Percentiles rank a stretch among this genome's conserved stretches.
These are phyloP conservation scores for Phytophthora sansomeana DNA, from an alignment of 352 stramenopile genomes.

Conservation along the genomic window DNA sequence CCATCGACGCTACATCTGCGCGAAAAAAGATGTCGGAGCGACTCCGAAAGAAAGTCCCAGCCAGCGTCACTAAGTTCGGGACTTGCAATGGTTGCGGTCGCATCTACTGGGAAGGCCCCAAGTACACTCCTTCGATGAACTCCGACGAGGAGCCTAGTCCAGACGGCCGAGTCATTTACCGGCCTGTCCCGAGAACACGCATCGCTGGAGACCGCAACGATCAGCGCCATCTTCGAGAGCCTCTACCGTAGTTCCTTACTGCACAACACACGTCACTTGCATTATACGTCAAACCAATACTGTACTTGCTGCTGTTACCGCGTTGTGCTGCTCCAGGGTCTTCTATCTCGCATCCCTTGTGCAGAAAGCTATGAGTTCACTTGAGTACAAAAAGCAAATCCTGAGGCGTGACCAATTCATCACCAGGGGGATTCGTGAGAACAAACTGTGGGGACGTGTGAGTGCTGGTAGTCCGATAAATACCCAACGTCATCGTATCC, in stretches of 20 bases:
- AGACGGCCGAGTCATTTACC: conserved; percentile 30
- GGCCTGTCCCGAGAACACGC: conserved; percentile 30
- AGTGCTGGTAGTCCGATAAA: conserved; percentile 55
- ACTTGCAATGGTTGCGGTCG: conserved; percentile 61
- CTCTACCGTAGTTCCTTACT: background rate
- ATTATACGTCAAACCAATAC: too few species aligned
- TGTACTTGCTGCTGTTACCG: background rate
- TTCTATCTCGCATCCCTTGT: background rate
- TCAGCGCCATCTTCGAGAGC: conserved; percentile 24
- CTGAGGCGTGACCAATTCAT: conserved; percentile 63
- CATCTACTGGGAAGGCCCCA: conserved; percentile 80
- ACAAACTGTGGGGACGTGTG: conserved; percentile 60
- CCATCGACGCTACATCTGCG: conserved; percentile 38
- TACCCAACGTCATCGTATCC: conserved; percentile 62
- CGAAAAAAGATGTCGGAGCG: conserved; percentile 36
- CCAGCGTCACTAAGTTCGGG: conserved; percentile 49
- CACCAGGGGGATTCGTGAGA: conserved; percentile 67
- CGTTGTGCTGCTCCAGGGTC: background rate
- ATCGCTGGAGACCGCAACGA: conserved; percentile 12
- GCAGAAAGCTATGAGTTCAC: conserved; percentile 27
- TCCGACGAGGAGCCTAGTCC: background rate
- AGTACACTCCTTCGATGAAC: conserved; percentile 55
- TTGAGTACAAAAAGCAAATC: conserved; percentile 80
- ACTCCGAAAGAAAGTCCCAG: conserved; percentile 40
- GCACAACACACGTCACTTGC: too few species aligned